Evolutionary conservation across 257 asterid genomes (phyloP).

Genomic region (Solanum sitiens): DNA sequence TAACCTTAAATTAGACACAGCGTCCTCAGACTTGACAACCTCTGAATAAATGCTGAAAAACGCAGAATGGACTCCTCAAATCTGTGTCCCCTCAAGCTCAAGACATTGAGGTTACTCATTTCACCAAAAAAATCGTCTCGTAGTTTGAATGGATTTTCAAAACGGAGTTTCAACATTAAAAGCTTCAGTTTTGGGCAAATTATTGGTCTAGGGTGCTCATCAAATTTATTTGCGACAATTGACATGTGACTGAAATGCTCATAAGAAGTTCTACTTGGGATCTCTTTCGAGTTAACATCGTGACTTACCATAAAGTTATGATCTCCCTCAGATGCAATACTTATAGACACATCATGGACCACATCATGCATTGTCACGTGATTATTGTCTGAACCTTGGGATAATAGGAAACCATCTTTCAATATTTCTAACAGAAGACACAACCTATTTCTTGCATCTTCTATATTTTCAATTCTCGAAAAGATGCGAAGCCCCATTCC

Average conservation of each 20-base stretch:
- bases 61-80: neutral
- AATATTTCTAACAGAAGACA: neutral
- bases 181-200: neutral
- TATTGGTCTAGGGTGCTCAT: neutral
- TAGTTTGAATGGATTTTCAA: neutral
- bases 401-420: neutral
- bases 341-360: neutral
- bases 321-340: neutral
- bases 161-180: neutral
- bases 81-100: neutral
- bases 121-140: neutral
- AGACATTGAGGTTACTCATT: neutral
- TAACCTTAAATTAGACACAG: neutral
- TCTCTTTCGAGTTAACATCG: neutral
- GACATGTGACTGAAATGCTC: neutral
- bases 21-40: neutral
- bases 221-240: neutral
- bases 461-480: neutral
- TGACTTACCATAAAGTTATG: neutral
- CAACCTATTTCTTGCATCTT: neutral
- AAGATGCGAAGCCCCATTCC: slow-evolving; percentile 1
- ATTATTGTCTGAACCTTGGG: neutral
- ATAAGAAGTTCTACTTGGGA: neutral
- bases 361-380: slow-evolving; percentile 7
- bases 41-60: neutral